Conservation (phyloP, 768 basidiomycete species). For the Podaxis sp. region DNA sequence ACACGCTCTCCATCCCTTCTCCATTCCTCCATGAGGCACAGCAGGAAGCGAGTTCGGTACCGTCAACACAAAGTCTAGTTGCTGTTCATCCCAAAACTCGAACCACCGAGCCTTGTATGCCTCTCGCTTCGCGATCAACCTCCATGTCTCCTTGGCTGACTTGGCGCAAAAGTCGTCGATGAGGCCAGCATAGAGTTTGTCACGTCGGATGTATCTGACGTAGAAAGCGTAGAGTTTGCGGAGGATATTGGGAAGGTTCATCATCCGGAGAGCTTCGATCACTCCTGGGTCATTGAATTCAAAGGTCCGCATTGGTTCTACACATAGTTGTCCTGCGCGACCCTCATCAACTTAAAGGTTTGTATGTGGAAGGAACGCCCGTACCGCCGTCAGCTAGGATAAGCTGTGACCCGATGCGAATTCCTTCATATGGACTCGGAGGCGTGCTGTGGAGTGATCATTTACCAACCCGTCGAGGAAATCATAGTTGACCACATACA, state of each 20-base stretch:
- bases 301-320: slow-evolving; percentile 31
- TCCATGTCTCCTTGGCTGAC: slow-evolving; percentile 42
- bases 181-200: slow-evolving; percentile 52
- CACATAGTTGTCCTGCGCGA: slow-evolving; percentile 22
- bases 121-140: slow-evolving; percentile 46
- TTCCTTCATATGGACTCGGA: slow-evolving; percentile 49
- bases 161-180: slow-evolving; percentile 47
- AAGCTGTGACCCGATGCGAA: slow-evolving; percentile 51
- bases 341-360: background rate
- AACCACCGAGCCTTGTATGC: slow-evolving; percentile 41
- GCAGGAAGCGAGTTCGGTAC: slow-evolving; percentile 59
- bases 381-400: slow-evolving; percentile 49
- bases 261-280: slow-evolving; percentile 32
- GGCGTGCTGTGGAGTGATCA: slow-evolving; percentile 28
- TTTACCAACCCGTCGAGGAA: background rate
- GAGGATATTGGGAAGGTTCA: slow-evolving; percentile 46
- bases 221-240: slow-evolving; percentile 50
- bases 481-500: slow-evolving; percentile 31
- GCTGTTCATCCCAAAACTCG: slow-evolving; percentile 35
- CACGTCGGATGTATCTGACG: slow-evolving; percentile 47
- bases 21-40: slow-evolving; percentile 52
- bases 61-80: slow-evolving; percentile 57
- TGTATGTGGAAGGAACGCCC: background rate
- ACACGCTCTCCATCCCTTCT: slow-evolving; percentile 48
- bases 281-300: slow-evolving; percentile 53